These are phyloP conservation scores for Jacaranda copaia DNA, from an alignment of 257 asterid species.

Conservation along the genomic window DNA sequence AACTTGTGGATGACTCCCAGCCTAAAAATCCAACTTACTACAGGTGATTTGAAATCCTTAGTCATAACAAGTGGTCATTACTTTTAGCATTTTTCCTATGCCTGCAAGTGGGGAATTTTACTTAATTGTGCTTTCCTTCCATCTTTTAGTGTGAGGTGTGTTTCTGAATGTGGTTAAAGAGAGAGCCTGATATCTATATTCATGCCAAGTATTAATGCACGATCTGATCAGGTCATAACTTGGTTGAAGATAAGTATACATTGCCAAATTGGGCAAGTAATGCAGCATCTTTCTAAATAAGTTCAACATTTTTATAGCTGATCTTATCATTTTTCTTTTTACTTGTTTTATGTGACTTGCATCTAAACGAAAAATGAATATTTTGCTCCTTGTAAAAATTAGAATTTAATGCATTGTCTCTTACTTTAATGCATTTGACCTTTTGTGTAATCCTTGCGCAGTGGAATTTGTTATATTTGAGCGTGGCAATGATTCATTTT, in stretches of 20 bases:
- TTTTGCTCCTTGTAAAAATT: not conserved
- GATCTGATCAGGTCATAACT: constrained; percentile 17
- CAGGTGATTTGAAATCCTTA: constrained; percentile 60
- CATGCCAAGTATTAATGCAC: constrained; percentile 9
- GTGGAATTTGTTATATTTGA: constrained; percentile 10
- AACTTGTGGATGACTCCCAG: constrained; percentile 86
- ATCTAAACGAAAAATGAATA: not conserved
- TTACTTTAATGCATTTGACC: no score
- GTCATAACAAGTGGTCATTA: constrained; percentile 17
- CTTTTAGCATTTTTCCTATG: constrained; percentile 1
- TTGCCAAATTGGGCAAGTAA: not conserved
- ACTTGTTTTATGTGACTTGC: constrained; percentile 4
- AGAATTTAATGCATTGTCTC: not conserved
- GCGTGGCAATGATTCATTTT: not conserved
- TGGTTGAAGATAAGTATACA: not conserved
- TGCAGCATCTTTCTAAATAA: constrained; percentile 7
- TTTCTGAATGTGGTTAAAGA: constrained; percentile 10
- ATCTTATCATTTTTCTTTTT: not conserved
- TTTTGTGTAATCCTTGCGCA: constrained; percentile 10
- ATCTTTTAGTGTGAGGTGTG: constrained; percentile 4
- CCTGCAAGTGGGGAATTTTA: not conserved
- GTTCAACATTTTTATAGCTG: constrained; percentile 4
- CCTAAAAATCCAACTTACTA: constrained; percentile 89
- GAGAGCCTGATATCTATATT: not conserved
- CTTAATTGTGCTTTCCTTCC: not conserved